Evolutionary conservation across 345 rosid species (phyloP).

Genomic region (Camelina hispida): DNA sequence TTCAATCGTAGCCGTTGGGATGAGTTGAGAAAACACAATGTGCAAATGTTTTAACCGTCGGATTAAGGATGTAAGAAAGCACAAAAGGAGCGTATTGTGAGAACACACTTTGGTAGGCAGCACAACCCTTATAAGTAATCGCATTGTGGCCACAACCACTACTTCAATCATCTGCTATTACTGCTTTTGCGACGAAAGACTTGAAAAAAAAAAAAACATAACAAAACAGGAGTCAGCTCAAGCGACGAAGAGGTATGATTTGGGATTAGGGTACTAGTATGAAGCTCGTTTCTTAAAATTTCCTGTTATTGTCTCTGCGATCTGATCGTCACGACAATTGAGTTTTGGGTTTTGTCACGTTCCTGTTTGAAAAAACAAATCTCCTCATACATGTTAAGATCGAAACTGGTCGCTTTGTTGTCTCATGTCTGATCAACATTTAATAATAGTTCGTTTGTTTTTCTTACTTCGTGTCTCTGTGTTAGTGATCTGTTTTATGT

Average conservation of each 20-base stretch:
- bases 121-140: slow-evolving; percentile 25
- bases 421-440: neutral
- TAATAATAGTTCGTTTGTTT: neutral
- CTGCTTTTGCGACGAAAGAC: neutral
- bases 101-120: neutral
- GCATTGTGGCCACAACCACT: neutral
- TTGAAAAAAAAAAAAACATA: neutral
- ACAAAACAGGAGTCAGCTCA: neutral
- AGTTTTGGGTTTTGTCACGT: neutral
- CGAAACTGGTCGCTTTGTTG: neutral
- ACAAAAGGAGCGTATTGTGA: slow-evolving; percentile 51
- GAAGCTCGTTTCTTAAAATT: neutral
- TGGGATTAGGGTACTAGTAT: neutral
- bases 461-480: neutral
- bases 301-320: neutral
- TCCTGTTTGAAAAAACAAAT: neutral
- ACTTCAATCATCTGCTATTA: slow-evolving; percentile 15
- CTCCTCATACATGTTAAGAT: neutral
- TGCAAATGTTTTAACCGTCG: slow-evolving; percentile 47
- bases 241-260: slow-evolving; percentile 32
- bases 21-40: slow-evolving; percentile 60
- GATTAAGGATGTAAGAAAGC: slow-evolving; percentile 48
- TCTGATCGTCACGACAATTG: neutral
- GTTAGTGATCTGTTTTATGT: neutral
- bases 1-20: slow-evolving; percentile 52